Evolutionary conservation across 2,329 filamentous ascomycete species (phyloP).

Genomic region (Fusarium fracticaudum): DNA sequence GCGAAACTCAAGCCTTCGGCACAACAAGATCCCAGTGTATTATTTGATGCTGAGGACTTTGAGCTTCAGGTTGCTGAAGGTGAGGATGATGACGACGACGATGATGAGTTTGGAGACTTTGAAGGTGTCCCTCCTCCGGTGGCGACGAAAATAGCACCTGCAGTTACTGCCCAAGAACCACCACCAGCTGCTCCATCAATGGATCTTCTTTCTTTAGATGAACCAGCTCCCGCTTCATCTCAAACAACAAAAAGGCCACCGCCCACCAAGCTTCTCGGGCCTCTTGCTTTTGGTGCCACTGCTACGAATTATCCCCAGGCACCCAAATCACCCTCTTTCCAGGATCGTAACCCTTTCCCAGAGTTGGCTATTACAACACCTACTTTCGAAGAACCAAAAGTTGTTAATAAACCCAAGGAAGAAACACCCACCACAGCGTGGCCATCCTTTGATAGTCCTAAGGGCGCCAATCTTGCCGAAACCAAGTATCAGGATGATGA

Average conservation of each 20-base stretch:
- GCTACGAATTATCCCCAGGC: constrained; percentile 54
- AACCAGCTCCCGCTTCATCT: constrained; percentile 37
- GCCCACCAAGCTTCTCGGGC: constrained; percentile 45
- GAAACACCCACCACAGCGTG: constrained; percentile 57
- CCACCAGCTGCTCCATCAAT: constrained; percentile 44
- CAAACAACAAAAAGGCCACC: constrained; percentile 38
- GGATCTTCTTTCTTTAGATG: constrained; percentile 55
- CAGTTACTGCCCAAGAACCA: constrained; percentile 30
- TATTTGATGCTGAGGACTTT: constrained; percentile 73
- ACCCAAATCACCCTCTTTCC: constrained; percentile 63
- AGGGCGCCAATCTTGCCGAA: constrained; percentile 11
- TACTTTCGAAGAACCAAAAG: constrained; percentile 46
- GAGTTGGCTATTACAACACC: constrained; percentile 59
- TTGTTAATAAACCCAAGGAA: constrained; percentile 48
- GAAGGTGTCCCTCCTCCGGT: constrained; percentile 53
- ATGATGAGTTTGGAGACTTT: constrained; percentile 66
- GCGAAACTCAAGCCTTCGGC: constrained; percentile 36
- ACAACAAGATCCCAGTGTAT: constrained; percentile 60
- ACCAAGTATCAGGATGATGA: constrained; percentile 51
- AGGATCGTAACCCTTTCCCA: constrained; percentile 63
- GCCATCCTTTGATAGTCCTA: constrained; percentile 50
- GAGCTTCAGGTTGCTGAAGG: constrained; percentile 53
- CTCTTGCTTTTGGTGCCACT: constrained; percentile 44
- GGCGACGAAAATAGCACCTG: neutral
- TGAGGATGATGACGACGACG: constrained; percentile 58